phyloP scores from a whole-genome alignment of 805 yeast genomes.

The Cyberlindnera americana region DNA sequence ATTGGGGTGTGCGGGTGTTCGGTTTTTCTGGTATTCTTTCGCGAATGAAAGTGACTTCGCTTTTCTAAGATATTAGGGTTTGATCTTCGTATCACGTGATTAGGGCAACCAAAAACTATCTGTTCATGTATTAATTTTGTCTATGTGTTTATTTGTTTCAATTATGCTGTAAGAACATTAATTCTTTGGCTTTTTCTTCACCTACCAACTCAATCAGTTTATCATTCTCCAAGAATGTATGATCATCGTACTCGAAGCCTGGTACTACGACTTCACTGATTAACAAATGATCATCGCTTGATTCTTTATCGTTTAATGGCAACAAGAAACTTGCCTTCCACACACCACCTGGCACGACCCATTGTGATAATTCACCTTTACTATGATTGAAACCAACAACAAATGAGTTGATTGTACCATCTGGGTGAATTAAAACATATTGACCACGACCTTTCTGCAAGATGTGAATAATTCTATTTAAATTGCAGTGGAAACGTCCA shows the following conservation, averaged over 20 bases:
- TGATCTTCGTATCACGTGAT: not conserved
- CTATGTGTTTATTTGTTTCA: not conserved
- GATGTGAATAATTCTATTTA: constrained; percentile 52
- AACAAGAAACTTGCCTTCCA: constrained; percentile 52
- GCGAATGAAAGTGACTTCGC: no score
- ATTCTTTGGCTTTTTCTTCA: constrained; percentile 30
- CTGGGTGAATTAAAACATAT: constrained; percentile 50
- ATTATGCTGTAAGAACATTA: constrained; percentile 35
- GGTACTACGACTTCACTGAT: constrained; percentile 61
- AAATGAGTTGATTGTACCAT: constrained; percentile 46
- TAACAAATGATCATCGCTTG: constrained; percentile 38
- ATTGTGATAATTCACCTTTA: constrained; percentile 49
- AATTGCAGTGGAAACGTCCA: constrained; percentile 49
- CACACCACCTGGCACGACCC: constrained; percentile 63
- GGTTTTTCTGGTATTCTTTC: no score
- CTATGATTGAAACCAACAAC: constrained; percentile 48
- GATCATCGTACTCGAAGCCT: constrained; percentile 56
- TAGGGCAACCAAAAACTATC: constrained; percentile 5
- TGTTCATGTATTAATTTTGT: constrained; percentile 3
- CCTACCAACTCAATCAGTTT: constrained; percentile 37
- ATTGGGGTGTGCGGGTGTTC: constrained; percentile 13
- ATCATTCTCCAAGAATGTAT: constrained; percentile 39
- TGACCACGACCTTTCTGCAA: constrained; percentile 54
- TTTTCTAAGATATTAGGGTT: no score
- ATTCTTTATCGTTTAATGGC: constrained; percentile 32